Percentiles rank a stretch among this genome's conserved stretches.
These are phyloP conservation scores for Coemansia sp. DNA, from an alignment of 192 early-diverging fungal genomes.

Conservation along the genomic window DNA sequence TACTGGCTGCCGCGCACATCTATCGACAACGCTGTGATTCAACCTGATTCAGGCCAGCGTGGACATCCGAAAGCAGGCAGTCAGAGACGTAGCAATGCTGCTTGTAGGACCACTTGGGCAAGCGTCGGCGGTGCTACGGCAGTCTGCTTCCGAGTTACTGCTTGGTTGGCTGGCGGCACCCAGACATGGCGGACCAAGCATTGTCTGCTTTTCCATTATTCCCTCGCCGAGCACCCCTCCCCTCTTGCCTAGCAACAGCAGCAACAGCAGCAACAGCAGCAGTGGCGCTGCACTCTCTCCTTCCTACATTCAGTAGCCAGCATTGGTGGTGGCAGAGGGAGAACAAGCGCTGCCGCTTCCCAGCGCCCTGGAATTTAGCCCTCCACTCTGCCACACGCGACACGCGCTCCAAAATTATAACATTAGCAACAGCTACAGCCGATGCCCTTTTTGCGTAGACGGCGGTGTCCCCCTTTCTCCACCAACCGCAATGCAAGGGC, in stretches of 20 bases:
- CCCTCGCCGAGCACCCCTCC: background rate
- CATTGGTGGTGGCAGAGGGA: no score
- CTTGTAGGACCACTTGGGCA: background rate
- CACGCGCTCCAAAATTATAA: background rate
- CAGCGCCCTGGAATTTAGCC: slow-evolving; percentile 10
- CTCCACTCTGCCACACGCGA: background rate
- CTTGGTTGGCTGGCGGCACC: background rate
- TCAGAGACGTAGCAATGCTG: background rate
- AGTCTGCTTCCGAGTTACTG: slow-evolving; percentile 1
- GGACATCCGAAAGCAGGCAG: background rate
- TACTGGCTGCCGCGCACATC: background rate
- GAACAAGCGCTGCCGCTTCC: background rate
- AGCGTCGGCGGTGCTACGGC: background rate
- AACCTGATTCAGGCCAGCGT: background rate
- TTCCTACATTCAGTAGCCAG: no score
- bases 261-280: background rate
- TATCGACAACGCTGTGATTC: no score
- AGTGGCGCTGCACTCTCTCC: background rate
- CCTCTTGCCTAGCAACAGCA: no score
- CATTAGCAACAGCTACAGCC: background rate
- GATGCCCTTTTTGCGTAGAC: background rate
- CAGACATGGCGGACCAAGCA: background rate
- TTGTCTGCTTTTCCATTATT: background rate
- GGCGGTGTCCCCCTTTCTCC: background rate
- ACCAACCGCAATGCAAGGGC: background rate